Evolutionary conservation across 805 yeast species (phyloP).

Genomic region (Lachancea sp.): DNA sequence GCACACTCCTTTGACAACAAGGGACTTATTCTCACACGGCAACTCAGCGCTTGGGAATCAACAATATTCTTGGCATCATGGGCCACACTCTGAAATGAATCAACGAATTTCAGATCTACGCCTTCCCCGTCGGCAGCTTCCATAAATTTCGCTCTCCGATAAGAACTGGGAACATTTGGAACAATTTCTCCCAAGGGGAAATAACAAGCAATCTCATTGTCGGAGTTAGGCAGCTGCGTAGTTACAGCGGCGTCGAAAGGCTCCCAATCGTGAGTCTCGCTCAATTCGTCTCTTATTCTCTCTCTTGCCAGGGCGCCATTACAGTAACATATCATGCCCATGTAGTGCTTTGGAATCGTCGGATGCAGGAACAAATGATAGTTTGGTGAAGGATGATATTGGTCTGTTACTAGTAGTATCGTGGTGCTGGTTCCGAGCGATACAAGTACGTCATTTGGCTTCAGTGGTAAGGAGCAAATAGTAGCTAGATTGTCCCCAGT

Average conservation of each 20-base stretch:
- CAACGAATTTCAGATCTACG: slow-evolving; percentile 24
- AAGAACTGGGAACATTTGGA: slow-evolving; percentile 69
- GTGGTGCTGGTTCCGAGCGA: slow-evolving; percentile 93
- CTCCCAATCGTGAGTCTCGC: slow-evolving; percentile 45
- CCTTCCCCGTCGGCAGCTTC: slow-evolving; percentile 23
- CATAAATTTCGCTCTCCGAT: slow-evolving; percentile 44
- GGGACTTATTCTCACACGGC: slow-evolving; percentile 74
- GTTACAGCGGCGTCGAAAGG: slow-evolving; percentile 46
- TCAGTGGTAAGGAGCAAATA: slow-evolving; percentile 70
- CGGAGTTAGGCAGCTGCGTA: slow-evolving; percentile 33
- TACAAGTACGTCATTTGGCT: slow-evolving; percentile 67
- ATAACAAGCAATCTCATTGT: slow-evolving; percentile 61
- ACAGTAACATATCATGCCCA: slow-evolving; percentile 95
- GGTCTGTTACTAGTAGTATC: slow-evolving; percentile 70
- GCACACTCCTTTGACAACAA: slow-evolving; percentile 43
- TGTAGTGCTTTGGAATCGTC: slow-evolving; percentile 62
- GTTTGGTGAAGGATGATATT: slow-evolving; percentile 69
- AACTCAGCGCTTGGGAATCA: slow-evolving; percentile 81
- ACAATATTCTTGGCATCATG: slow-evolving; percentile 72
- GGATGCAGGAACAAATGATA: slow-evolving; percentile 88
- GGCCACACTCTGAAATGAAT: slow-evolving; percentile 42
- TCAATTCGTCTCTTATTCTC: slow-evolving; percentile 53
- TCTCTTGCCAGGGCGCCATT: slow-evolving; percentile 89
- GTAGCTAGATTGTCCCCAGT: slow-evolving; percentile 94
- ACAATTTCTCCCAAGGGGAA: slow-evolving; percentile 90